Conservation (phyloP, 2,329 filamentous ascomycete species). For the Bipolaris zeicola region DNA sequence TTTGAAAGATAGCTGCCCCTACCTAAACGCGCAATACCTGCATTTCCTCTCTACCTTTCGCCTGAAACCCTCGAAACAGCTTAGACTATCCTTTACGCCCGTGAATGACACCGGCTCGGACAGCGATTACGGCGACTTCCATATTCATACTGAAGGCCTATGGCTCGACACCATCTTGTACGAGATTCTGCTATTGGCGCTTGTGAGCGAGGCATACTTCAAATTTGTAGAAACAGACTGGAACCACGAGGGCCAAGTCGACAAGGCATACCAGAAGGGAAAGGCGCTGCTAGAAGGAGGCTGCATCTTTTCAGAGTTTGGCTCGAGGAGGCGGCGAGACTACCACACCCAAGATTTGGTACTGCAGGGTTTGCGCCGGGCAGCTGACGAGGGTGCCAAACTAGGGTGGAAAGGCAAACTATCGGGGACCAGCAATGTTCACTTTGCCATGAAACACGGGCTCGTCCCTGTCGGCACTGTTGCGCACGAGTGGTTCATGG, state of each 20-base stretch:
- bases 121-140: constrained; percentile 71
- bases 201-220: constrained; percentile 97
- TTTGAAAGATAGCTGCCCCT: constrained; percentile 77
- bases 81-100: constrained; percentile 70
- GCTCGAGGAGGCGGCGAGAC: constrained; percentile 83
- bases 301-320: constrained; percentile 92
- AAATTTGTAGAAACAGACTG: constrained; percentile 94
- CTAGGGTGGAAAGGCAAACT: constrained; percentile 73
- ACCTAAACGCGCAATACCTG: constrained; percentile 78
- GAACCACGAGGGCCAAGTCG: constrained; percentile 84
- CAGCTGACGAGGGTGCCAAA: constrained; percentile 71
- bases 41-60: constrained; percentile 81
- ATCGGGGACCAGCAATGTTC: constrained; percentile 92
- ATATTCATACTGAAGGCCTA: constrained; percentile 76
- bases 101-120: constrained; percentile 65
- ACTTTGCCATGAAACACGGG: constrained; percentile 91
- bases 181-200: constrained; percentile 89
- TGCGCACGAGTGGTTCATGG: constrained; percentile 99
- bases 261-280: constrained; percentile 83
- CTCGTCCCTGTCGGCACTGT: constrained; percentile 85
- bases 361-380: constrained; percentile 81
- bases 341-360: constrained; percentile 95
- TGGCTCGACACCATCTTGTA: constrained; percentile 98
- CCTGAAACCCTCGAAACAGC: constrained; percentile 79
- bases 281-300: constrained; percentile 76